Conservation (phyloP, 441 rosid genomes). For the Jatropha multifida region DNA sequence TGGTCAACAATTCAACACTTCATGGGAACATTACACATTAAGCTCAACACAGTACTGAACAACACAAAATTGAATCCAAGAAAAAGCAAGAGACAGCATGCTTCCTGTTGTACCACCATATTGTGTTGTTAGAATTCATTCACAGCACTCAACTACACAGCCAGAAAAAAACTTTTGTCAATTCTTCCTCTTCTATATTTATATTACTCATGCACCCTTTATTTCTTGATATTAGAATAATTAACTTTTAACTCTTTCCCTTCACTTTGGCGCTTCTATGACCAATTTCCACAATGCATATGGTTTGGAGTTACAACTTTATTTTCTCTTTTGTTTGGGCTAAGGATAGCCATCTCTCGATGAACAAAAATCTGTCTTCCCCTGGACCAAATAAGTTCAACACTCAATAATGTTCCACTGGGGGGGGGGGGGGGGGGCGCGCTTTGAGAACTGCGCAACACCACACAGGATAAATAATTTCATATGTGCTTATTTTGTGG, state of each 20-base stretch:
- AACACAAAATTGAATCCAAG: neutral
- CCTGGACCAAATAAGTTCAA: neutral
- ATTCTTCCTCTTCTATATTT: neutral
- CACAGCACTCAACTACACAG: neutral
- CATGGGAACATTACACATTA: neutral
- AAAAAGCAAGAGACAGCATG: neutral
- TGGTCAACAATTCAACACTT: slow-evolving; percentile 5
- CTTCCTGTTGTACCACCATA: neutral
- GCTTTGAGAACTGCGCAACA: neutral
- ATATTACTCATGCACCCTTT: no score
- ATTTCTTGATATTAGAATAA: neutral
- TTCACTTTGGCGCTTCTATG: neutral
- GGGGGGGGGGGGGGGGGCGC: no score
- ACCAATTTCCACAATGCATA: neutral
- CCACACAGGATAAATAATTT: neutral
- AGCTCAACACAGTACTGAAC: neutral
- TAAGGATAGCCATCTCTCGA: neutral
- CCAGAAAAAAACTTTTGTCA: no score
- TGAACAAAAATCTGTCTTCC: neutral
- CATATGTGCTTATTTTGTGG: neutral
- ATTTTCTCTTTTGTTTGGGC: neutral
- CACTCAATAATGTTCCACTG: neutral
- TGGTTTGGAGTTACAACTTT: neutral
- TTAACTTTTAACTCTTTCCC: neutral
- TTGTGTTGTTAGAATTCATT: neutral